These are phyloP conservation scores for Sporobolomyces roseus DNA, from an alignment of 768 basidiomycete genomes.

Conservation along the genomic window DNA sequence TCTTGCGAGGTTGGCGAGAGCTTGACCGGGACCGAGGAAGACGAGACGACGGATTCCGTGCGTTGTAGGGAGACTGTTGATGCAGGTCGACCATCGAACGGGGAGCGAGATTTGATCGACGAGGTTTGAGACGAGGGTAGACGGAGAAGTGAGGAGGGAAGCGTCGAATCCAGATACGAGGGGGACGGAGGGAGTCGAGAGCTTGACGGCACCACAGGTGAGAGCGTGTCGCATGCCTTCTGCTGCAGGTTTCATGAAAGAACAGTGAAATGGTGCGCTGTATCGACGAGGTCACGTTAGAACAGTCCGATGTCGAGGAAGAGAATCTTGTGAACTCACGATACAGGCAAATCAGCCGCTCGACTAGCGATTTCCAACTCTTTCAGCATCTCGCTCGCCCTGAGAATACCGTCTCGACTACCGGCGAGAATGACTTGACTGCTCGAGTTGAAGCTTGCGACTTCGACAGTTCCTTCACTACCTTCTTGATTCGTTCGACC, in stretches of 20 bases:
- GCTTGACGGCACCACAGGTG: slow-evolving; percentile 22
- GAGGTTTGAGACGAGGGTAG: slow-evolving; percentile 41
- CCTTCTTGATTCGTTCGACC: slow-evolving; percentile 3
- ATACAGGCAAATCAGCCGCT: slow-evolving; percentile 45
- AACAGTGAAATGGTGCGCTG: slow-evolving; percentile 45
- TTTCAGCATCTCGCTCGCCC: slow-evolving; percentile 41
- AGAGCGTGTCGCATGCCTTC: slow-evolving; percentile 41
- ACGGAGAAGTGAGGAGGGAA: slow-evolving; percentile 39
- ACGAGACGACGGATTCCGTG: slow-evolving; percentile 33
- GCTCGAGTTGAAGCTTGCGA: slow-evolving; percentile 45
- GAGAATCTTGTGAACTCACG: slow-evolving; percentile 13
- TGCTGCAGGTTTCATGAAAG: slow-evolving; percentile 44
- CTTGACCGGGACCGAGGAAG: slow-evolving; percentile 46
- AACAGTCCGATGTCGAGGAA: background rate
- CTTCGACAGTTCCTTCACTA: slow-evolving; percentile 42
- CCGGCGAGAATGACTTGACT: slow-evolving; percentile 45
- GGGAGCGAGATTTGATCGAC: slow-evolving; percentile 44
- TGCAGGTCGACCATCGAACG: slow-evolving; percentile 42
- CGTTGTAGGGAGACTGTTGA: slow-evolving; percentile 28
- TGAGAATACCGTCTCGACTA: slow-evolving; percentile 41
- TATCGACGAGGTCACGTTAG: background rate
- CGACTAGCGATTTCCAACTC: slow-evolving; percentile 40
- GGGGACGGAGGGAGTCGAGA: slow-evolving; percentile 35
- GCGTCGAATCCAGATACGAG: slow-evolving; percentile 44
- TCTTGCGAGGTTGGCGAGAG: slow-evolving; percentile 44